Evolutionary conservation across 139 green algal genomes (phyloP).

Genomic region (Eudorina sp.): DNA sequence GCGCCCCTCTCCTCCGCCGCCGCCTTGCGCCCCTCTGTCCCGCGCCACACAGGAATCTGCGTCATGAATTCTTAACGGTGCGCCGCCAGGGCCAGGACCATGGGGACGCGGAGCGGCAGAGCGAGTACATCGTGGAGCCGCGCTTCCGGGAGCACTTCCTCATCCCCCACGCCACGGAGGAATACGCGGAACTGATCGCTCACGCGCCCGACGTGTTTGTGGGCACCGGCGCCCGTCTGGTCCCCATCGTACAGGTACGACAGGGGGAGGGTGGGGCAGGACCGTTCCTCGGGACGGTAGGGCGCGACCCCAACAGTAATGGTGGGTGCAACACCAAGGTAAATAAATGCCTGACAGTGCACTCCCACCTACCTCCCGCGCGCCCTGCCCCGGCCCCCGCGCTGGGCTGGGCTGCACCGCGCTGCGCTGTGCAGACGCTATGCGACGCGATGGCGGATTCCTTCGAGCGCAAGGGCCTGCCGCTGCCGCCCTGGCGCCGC

Average conservation of each 20-base stretch:
- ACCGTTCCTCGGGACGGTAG: too few species aligned
- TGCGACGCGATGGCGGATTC: constrained; percentile 54
- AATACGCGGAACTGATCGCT: constrained; percentile 39
- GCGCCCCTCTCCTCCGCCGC: too few species aligned
- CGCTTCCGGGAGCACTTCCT: constrained; percentile 57
- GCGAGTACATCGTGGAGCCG: constrained; percentile 60
- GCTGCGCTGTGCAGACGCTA: constrained; percentile 9
- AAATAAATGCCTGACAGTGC: too few species aligned
- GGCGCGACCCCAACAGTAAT: too few species aligned
- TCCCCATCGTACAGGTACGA: constrained; percentile 40
- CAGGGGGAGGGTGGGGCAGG: too few species aligned
- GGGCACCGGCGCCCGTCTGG: constrained; percentile 33
- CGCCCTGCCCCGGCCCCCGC: not conserved
- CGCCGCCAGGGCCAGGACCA: constrained; percentile 20
- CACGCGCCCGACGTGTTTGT: constrained; percentile 48
- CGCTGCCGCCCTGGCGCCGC: constrained; percentile 55
- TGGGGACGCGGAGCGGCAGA: constrained; percentile 18
- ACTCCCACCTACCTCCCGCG: too few species aligned
- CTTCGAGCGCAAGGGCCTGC: constrained; percentile 50
- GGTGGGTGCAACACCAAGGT: too few species aligned
- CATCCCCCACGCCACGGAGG: constrained; percentile 44
- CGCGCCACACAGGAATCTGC: constrained; percentile 34
- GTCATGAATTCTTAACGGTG: constrained; percentile 54
- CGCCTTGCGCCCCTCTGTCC: too few species aligned
- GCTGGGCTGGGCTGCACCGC: not conserved